phyloP scores from a whole-genome alignment of 352 stramenopile genomes.

The Globisporangium rhizosaccharum region DNA sequence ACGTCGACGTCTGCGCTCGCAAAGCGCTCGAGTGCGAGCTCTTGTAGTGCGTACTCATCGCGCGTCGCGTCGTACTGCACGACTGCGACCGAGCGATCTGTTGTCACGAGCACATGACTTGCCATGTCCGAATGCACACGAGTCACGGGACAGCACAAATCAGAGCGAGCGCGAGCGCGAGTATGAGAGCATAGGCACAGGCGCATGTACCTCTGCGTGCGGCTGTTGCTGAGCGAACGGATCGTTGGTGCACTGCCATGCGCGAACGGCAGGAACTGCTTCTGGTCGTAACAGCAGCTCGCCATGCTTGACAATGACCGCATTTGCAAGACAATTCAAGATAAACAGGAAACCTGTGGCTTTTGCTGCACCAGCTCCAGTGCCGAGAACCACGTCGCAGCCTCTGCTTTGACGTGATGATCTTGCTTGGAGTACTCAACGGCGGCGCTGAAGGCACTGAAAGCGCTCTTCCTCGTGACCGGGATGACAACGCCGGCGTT shows the following conservation, averaged over 20 bases:
- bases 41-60: slow-evolving; percentile 30
- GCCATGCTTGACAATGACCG: neutral
- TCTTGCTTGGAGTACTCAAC: too few relatives aligned
- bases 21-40: slow-evolving; percentile 28
- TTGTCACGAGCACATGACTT: slow-evolving; percentile 65
- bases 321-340: too few relatives aligned
- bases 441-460: too few relatives aligned
- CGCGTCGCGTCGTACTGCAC: slow-evolving; percentile 25
- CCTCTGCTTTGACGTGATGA: too few relatives aligned
- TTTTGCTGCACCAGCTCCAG: too few relatives aligned
- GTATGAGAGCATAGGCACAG: neutral
- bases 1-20: slow-evolving; percentile 23
- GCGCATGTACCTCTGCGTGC: slow-evolving; percentile 24
- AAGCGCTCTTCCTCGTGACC: too few relatives aligned
- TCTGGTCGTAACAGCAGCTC: slow-evolving; percentile 37
- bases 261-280: slow-evolving; percentile 61
- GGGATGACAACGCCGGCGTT: too few relatives aligned
- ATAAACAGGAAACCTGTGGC: too few relatives aligned
- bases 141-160: neutral
- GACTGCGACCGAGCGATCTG: slow-evolving; percentile 48
- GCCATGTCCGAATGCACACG: neutral
- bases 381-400: too few relatives aligned
- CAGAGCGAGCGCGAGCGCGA: neutral
- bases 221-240: slow-evolving; percentile 36
- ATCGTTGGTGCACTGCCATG: slow-evolving; percentile 46